phyloP scores from a whole-genome alignment of 495 filamentous ascomycete species.

The Usnea hakonensis region DNA sequence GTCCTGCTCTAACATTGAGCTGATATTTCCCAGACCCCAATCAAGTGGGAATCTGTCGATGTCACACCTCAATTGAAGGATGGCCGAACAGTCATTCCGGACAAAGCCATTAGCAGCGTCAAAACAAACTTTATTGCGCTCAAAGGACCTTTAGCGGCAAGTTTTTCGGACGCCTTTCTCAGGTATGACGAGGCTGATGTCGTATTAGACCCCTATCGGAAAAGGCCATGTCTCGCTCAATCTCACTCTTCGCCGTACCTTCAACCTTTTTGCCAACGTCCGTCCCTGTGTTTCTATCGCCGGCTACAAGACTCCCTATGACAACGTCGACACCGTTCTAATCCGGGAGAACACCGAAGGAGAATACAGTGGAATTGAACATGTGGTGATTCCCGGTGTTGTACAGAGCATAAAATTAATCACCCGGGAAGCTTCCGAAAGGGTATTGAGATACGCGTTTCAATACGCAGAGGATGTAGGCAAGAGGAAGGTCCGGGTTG shows the following conservation, averaged over 20 bases:
- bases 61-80: conserved; percentile 88
- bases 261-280: conserved; percentile 99
- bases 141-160: conserved; percentile 93
- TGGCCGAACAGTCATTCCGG: conserved; percentile 84
- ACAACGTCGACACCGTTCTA: conserved; percentile 92
- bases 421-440: conserved; percentile 84
- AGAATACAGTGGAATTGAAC: conserved; percentile 99
- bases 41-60: conserved; percentile 95
- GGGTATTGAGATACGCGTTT: conserved; percentile 93
- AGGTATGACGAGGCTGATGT: conserved; percentile 12
- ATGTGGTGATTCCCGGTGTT: conserved; percentile 94
- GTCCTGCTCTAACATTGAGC: conserved; percentile 8
- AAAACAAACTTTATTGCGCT: conserved; percentile 89
- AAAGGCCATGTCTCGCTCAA: conserved; percentile 99
- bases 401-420: conserved; percentile 99
- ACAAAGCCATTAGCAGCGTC: conserved; percentile 84
- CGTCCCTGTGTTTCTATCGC: conserved; percentile 93
- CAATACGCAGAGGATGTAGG: conserved; percentile 89
- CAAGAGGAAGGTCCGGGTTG: conserved; percentile 89
- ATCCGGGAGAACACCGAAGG: conserved; percentile 99
- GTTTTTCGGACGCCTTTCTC: conserved; percentile 26
- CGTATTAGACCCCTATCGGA: conserved; percentile 76
- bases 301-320: conserved; percentile 98
- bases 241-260: conserved; percentile 93
- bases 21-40: conserved; percentile 63